Evolutionary conservation across 164 flowering plant genomes (phyloP).

Genomic region (Aristolochia contorta): DNA sequence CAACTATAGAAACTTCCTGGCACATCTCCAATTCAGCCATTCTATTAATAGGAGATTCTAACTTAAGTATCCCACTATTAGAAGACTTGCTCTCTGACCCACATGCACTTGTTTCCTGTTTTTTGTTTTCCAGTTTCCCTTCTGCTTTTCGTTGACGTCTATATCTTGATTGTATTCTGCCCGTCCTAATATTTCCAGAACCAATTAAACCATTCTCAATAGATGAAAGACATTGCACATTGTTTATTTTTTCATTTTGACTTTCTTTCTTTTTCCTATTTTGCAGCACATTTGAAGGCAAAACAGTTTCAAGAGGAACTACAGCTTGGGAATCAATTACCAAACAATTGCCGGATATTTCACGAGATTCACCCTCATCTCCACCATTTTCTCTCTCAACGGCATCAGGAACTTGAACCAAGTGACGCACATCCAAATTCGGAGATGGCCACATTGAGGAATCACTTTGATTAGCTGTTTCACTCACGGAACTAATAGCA

Average conservation of each 20-base stretch:
- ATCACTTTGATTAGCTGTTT: too few relatives aligned
- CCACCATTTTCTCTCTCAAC: conserved; percentile 6
- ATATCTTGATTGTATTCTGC: conserved; percentile 15
- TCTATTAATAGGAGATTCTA: conserved; percentile 7
- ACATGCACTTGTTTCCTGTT: neutral
- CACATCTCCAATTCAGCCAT: conserved; percentile 11
- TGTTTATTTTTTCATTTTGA: conserved; percentile 21
- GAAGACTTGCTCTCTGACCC: neutral
- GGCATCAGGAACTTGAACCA: conserved; percentile 27
- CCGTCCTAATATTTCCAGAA: conserved; percentile 14
- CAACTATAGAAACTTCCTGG: conserved; percentile 13
- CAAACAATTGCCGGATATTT: conserved; percentile 21
- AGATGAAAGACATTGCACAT: neutral
- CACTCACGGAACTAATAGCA: neutral
- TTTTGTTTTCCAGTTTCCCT: conserved; percentile 10
- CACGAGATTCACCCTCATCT: conserved; percentile 8
- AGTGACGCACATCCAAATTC: conserved; percentile 46
- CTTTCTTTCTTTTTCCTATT: conserved; percentile 23
- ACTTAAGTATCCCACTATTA: conserved; percentile 10
- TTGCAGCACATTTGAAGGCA: conserved; percentile 10
- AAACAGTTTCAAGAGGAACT: conserved; percentile 17
- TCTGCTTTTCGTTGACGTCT: conserved; percentile 11
- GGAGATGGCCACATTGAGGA: too few relatives aligned
- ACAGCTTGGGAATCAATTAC: conserved; percentile 17
- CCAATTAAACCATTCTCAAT: conserved; percentile 8